Percentiles rank a stretch among this genome's conserved stretches.
These are phyloP conservation scores for Verticillium isaacii DNA, from an alignment of 2,329 filamentous ascomycete species.

Conservation along the genomic window DNA sequence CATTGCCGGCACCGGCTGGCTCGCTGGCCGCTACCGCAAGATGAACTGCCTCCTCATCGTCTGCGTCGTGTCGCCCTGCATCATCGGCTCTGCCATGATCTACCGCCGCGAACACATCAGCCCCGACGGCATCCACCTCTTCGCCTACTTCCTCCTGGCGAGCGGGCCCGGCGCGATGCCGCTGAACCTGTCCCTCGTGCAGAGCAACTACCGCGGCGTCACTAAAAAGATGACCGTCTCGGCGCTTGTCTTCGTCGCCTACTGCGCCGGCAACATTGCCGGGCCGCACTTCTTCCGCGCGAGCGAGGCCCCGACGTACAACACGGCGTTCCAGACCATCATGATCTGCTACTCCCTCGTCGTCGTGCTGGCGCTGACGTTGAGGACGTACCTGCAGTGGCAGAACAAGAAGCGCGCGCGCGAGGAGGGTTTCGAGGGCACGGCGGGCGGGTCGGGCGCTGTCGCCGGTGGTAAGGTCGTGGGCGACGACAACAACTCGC, in stretches of 20 bases:
- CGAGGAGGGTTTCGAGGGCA: slow-evolving; percentile 40
- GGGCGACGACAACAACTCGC: slow-evolving; percentile 15
- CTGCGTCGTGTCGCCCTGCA: slow-evolving; percentile 43
- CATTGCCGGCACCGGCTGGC: slow-evolving; percentile 44
- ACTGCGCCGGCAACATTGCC: slow-evolving; percentile 51
- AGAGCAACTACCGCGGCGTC: slow-evolving; percentile 50
- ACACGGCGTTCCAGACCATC: slow-evolving; percentile 50
- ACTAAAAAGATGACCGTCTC: slow-evolving; percentile 59
- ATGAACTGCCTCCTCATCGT: slow-evolving; percentile 48
- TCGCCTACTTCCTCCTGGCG: slow-evolving; percentile 54
- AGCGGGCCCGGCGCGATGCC: slow-evolving; percentile 50
- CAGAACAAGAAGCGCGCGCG: slow-evolving; percentile 36
- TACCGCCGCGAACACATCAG: slow-evolving; percentile 36
- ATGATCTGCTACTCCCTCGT: slow-evolving; percentile 51
- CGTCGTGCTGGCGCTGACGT: slow-evolving; percentile 33
- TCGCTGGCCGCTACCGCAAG: slow-evolving; percentile 46
- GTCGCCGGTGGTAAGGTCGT: slow-evolving; percentile 31
- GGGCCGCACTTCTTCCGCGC: slow-evolving; percentile 51
- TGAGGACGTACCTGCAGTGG: slow-evolving; percentile 43
- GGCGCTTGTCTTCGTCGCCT: slow-evolving; percentile 49
- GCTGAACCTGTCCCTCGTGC: slow-evolving; percentile 48
- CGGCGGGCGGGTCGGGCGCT: slow-evolving; percentile 33
- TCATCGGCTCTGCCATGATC: slow-evolving; percentile 48
- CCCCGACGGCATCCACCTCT: slow-evolving; percentile 39
- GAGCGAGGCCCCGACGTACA: slow-evolving; percentile 44